Conservation (phyloP, 306 rosid genomes). For the Inga laurina region DNA sequence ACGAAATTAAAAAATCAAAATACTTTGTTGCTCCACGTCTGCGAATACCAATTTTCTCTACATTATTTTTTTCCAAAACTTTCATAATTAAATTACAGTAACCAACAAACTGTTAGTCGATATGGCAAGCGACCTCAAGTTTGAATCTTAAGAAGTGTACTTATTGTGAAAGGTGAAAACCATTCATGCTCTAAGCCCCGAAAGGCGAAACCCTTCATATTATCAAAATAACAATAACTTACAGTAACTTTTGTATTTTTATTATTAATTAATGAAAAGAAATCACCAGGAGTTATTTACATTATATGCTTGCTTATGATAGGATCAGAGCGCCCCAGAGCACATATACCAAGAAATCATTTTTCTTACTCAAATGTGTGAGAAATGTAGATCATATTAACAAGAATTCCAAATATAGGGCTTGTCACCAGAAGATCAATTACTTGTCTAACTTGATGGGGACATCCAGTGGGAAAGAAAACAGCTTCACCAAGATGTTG, state of each 20-base stretch:
- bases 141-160: too few relatives aligned
- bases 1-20: too few relatives aligned
- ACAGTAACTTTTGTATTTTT: neutral
- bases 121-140: too few relatives aligned
- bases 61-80: neutral
- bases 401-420: neutral
- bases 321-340: neutral
- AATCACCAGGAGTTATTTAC: neutral
- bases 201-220: too few relatives aligned
- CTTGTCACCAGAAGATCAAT: slow-evolving; percentile 25
- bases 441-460: neutral
- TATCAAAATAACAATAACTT: too few relatives aligned
- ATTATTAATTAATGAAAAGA: neutral
- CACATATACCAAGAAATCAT: neutral
- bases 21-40: too few relatives aligned
- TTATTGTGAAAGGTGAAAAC: too few relatives aligned
- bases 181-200: too few relatives aligned
- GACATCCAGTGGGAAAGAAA: too few relatives aligned
- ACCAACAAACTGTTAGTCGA: too few relatives aligned
- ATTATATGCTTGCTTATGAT: neutral
- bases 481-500: slow-evolving; percentile 74
- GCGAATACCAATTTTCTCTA: too few relatives aligned
- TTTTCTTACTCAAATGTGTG: too few relatives aligned
- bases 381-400: neutral
- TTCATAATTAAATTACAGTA: neutral